Evolutionary conservation across 805 yeast genomes (phyloP), one percentile per base, ranked within the genome.

Genomic region (Candida broadrunensis): DNA sequence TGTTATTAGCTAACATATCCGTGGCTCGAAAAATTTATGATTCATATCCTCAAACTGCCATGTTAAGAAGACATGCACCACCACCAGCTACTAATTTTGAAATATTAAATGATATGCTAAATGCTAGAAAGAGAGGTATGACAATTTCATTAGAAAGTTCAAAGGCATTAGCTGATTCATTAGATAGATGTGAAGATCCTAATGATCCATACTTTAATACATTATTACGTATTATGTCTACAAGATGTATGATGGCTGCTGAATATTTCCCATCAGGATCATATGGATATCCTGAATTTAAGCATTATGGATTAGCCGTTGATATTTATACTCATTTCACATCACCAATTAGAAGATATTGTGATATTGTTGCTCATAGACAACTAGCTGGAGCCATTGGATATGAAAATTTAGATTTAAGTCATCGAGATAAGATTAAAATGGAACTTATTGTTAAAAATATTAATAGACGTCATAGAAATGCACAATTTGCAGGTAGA

Each of bases 191-290:
- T 64, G 79, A 69, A 25, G 98, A 91, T 61, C 78, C 82, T 18
- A 57, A 77, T 0, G 98, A 93, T 61, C 84, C 90, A 5, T 93
- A 88, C 58, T 88, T 93, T 76, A 93, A 93, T 64, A 93, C 97
- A 0, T 73, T 93, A 52, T 73, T 91, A 5, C 82, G 99, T 63
- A 93, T 93, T 49, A 85, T 93, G 96, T 93, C 97, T 6, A 93
- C 99, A 0, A 78, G 99, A 55, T 91, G 98, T 66, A 93, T 93
- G 99, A 88, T 89, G 85, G 96, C 99, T 2, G 99, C 99, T 2
- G 97, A 91, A 60, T 93, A 93, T 59, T 93, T 93, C 68, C 82
- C 95, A 9, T 80, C 96, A 0, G 98, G 99, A 7, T 81, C 85
- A 13, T 88, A 75, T 55, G 86, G 95, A 8, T 88, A 88, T 57